Percentiles rank a stretch among this genome's conserved stretches.
phyloP scores from a whole-genome alignment of 305 asterid species.

The Solanum hybrid region DNA sequence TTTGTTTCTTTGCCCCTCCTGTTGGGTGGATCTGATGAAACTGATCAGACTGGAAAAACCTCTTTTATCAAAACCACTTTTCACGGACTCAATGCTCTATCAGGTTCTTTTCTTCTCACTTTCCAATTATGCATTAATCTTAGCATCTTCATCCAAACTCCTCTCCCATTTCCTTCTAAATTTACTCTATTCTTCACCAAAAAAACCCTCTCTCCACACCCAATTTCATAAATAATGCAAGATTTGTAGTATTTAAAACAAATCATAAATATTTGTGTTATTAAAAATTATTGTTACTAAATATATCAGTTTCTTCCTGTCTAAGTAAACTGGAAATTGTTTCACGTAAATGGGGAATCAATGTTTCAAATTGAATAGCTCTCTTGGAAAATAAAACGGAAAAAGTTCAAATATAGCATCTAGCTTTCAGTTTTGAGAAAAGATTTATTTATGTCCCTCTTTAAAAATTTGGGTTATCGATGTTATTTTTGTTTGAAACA shows the following conservation, averaged over 20 bases:
- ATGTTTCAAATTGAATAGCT: not conserved
- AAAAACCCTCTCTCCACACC: too few relatives aligned
- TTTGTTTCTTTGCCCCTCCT: not conserved
- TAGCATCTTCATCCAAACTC: not conserved
- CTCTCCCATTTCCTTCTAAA: too few relatives aligned
- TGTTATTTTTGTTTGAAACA: too few relatives aligned
- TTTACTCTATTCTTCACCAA: too few relatives aligned
- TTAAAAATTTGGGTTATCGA: not conserved
- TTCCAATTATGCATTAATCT: not conserved
- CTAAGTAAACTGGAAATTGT: not conserved
- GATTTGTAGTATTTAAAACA: too few relatives aligned
- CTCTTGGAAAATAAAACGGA: not conserved
- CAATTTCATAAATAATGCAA: too few relatives aligned
- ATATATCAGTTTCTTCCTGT: not conserved
- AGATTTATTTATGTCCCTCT: too few relatives aligned
- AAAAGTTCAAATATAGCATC: not conserved
- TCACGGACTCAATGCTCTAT: conserved; percentile 31
- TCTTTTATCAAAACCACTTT: conserved; percentile 26
- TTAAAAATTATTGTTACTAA: too few relatives aligned
- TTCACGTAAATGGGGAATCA: not conserved
- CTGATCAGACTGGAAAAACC: conserved; percentile 1
- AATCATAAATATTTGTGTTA: not conserved
- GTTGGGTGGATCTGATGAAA: not conserved
- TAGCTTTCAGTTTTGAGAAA: not conserved
- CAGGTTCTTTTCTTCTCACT: conserved; percentile 13